phyloP scores from a whole-genome alignment of 148 eudicot species.

The Oxyria digyna region DNA sequence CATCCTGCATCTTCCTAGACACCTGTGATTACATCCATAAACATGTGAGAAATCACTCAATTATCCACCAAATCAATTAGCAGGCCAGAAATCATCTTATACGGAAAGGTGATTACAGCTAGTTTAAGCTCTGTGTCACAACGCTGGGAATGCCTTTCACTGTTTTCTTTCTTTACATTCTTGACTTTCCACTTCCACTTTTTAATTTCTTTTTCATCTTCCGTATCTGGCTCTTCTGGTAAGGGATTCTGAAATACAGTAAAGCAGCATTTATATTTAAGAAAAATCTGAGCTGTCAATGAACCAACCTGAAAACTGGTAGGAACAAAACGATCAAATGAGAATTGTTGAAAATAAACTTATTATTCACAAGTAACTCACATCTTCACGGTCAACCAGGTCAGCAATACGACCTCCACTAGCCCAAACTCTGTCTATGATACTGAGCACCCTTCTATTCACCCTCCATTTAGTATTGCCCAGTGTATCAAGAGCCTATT shows the following conservation, averaged over 20 bases:
- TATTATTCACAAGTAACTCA: conserved; percentile 21
- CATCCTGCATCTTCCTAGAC: conserved; percentile 85
- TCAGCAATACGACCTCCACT: conserved; percentile 72
- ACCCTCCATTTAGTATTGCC: conserved; percentile 91
- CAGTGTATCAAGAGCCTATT: conserved; percentile 75
- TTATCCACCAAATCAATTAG: neutral
- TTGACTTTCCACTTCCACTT: conserved; percentile 87
- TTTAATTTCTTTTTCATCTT: conserved; percentile 44
- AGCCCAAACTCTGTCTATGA: conserved; percentile 85
- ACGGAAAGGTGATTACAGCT: conserved; percentile 48
- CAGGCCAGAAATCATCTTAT: neutral
- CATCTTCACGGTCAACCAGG: conserved; percentile 83
- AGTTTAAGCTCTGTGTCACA: conserved; percentile 88
- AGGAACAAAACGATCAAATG: neutral
- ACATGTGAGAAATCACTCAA: neutral
- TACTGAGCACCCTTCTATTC: conserved; percentile 52
- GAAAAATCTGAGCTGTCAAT: neutral
- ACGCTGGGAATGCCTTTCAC: conserved; percentile 80
- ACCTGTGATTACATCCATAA: conserved; percentile 32
- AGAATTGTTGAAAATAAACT: neutral
- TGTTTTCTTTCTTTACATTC: conserved; percentile 44
- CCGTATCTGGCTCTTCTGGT: conserved; percentile 80
- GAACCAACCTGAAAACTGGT: neutral
- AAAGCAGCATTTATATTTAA: neutral
- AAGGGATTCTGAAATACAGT: conserved; percentile 36